phyloP scores from a whole-genome alignment of 192 early-diverging fungal species.

The Coemansia sp. region DNA sequence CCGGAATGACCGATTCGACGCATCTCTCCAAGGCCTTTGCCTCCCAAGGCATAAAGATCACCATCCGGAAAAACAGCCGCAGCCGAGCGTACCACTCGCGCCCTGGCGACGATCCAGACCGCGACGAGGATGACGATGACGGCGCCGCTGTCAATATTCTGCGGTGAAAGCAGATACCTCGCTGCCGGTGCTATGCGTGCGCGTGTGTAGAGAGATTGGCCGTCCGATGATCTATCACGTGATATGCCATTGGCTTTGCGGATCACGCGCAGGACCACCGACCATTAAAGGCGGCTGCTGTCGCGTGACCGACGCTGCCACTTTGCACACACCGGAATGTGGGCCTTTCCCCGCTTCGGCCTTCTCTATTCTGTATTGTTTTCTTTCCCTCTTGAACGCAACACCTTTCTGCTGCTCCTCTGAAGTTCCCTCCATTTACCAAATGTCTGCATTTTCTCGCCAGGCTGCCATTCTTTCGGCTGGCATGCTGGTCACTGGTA shows the following conservation, averaged over 20 bases:
- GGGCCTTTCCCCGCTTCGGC: background rate
- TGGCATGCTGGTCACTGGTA: constrained; percentile 78
- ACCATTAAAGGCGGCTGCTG: background rate
- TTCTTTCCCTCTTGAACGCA: constrained; percentile 9
- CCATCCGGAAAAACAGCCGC: constrained; percentile 63
- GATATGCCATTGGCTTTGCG: background rate
- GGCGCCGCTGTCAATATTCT: background rate
- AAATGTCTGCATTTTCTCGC: constrained; percentile 32
- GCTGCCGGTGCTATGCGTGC: background rate
- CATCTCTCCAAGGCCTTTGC: constrained; percentile 72
- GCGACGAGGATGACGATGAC: constrained; percentile 43
- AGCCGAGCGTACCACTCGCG: constrained; percentile 33
- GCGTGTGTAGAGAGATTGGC: background rate
- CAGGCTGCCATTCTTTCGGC: constrained; percentile 56
- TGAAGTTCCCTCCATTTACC: constrained; percentile 5
- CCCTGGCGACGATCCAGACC: constrained; percentile 24
- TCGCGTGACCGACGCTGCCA: background rate
- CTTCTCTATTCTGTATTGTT: background rate
- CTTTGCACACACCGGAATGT: background rate
- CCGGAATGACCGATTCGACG: constrained; percentile 81
- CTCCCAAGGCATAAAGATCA: constrained; percentile 75
- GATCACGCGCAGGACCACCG: background rate
- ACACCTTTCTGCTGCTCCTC: constrained; percentile 6
- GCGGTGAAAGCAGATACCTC: constrained; percentile 5
- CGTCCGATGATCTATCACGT: background rate